These are phyloP conservation scores for Yamadazyma triangularis DNA, from an alignment of 1,139 yeast species.

Conservation along the genomic window DNA sequence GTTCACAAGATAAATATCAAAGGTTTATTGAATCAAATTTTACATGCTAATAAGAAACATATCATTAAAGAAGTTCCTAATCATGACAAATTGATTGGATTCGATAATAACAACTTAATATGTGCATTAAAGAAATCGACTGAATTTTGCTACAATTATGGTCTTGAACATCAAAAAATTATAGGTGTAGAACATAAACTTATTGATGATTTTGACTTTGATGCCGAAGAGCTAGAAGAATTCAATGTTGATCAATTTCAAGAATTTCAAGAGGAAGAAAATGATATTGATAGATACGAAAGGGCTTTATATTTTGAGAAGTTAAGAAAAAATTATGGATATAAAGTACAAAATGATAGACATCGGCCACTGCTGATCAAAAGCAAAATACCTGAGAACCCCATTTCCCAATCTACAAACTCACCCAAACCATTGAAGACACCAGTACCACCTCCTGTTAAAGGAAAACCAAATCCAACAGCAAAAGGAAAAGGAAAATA, in stretches of 20 bases:
- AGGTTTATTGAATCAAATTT: constrained; percentile 24
- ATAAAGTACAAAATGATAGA: too few relatives aligned
- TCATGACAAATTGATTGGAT: constrained; percentile 10
- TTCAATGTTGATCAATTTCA: constrained; percentile 10
- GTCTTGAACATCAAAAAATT: constrained; percentile 16
- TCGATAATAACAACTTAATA: constrained; percentile 25
- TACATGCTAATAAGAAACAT: constrained; percentile 16
- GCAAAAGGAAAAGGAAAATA: too few relatives aligned
- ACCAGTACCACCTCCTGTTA: too few relatives aligned
- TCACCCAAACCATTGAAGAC: too few relatives aligned
- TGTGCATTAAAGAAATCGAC: constrained; percentile 29
- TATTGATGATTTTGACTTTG: constrained; percentile 6
- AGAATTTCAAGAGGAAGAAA: constrained; percentile 9
- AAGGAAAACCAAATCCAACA: too few relatives aligned
- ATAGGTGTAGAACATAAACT: constrained; percentile 5
- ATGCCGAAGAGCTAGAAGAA: constrained; percentile 4
- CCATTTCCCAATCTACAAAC: too few relatives aligned
- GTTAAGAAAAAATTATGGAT: neutral
- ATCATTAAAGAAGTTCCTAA: constrained; percentile 11
- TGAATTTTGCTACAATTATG: constrained; percentile 25
- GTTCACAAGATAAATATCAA: constrained; percentile 27
- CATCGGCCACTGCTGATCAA: too few relatives aligned
- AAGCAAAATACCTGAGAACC: too few relatives aligned
- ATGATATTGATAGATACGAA: constrained; percentile 9
- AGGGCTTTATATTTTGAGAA: constrained; percentile 9